Base-by-base conservation (phyloP, 371 early-diverging fungal genomes). In the Mucor indicus region DNA sequence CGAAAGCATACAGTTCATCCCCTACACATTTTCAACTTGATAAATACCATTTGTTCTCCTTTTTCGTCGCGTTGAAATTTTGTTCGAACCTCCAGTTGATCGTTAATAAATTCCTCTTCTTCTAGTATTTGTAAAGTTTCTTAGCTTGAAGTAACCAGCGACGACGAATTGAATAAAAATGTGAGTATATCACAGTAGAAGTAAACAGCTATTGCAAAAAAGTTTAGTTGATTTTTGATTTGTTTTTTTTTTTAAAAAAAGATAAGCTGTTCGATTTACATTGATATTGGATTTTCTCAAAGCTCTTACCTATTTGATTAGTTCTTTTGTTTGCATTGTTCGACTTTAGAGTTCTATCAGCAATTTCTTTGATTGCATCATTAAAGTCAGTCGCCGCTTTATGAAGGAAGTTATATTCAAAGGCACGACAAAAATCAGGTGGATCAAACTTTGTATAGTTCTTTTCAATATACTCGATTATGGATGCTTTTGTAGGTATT, bases 131-230 rank as follows among this genome's bases (percentile, higher is more conserved):
- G 3, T 20, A 53, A 40, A 45, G 41, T 45, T 45, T 53, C 41
- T 53, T 45, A 35, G 39, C 21, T 12, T 31, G 23, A 7, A 52
- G 25, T 40, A 53, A 25, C 38, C 30, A 17, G 1, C 40, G 41
- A 53, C 45, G 46, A 13, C 29, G 30, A 17, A 53, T 38, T 40
- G 53, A 45, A 39, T 52, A 52, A 45, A 44, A 39, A 17, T 52
- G 53, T 19, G 40, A 24, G 23, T 17, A n/a, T 44, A 38, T 50
- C 38, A 43, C 38, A 24, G n/a, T 4, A 38, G 25, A 38, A 38
- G 35, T 27, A 27, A 4, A 4, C 35, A 50, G 38, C 16, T 29
- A 39, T 20, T 53, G 8, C 13, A 32, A 21, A 39, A 40, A 33
- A 41, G 29, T 15, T 23, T 19, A 41, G 16, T 24, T 41, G 25